Base-by-base conservation (phyloP, 2,329 filamentous ascomycete genomes). In the Hirsutella minnesotensis region DNA sequence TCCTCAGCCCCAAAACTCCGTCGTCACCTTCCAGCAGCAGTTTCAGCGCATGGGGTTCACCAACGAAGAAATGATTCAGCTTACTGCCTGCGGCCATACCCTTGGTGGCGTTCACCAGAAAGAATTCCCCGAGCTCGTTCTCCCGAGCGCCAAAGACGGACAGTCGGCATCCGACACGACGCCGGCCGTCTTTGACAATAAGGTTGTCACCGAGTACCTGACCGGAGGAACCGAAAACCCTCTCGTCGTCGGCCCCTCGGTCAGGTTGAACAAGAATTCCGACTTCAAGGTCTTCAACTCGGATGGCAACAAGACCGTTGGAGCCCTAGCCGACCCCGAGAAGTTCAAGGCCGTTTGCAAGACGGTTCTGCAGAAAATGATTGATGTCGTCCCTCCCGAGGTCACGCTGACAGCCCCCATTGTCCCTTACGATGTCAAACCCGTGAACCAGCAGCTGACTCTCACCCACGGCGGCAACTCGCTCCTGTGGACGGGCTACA, bases 1-100 rank as follows among this genome's bases (percentile, higher is more conserved):
- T 3, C 77, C 77, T 3, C 66, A 75, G 50, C 73, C 76, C 1
- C 67, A 78, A 50, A 77, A 80, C 51, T 66, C 66, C 2, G 59
- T 68, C 9, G 54, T 56, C 12, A 73, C 64, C 1, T 78, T 80
- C 51, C 53, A 59, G 41, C 67, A 70, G 40, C 73, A 77, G 53
- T 81, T 80, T 50, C 44, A 59, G 5, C 67, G 75, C 40, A 73
- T 78, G 65, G 77, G 77, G 5, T 79, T 79, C 57, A 68, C 57
- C 40, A 55, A 56, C 10, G 56, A 64, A 15, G 73, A 80, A 49
- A 80, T 79, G 74, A 77, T 81, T 35, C 68, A 74, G 51, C 61
- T 77, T 20, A 69, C 68, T 2, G 76, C 75, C 9, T 81, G 77
- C 52, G 77, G 77, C 3, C 77, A 81, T 53, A 73, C 73, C 0